Evolutionary conservation across 1,284 basidiomycete genomes (phyloP).

Genomic region (Coniferiporia sulphurascens): DNA sequence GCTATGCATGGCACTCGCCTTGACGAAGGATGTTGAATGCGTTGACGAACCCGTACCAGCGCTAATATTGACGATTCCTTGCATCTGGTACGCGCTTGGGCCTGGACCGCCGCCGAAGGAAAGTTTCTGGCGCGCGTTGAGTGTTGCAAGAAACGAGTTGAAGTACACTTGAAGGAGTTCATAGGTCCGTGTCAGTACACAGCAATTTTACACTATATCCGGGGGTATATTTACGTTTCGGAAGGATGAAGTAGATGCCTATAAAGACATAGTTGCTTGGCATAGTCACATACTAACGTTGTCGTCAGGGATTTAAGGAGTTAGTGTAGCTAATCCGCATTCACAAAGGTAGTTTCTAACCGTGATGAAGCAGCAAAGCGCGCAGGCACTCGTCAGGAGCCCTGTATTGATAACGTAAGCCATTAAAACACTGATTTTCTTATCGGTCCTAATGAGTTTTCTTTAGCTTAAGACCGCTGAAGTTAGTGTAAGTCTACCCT

Average conservation of each 20-base stretch:
- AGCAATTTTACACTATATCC: not conserved
- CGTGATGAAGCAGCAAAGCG: slow-evolving; percentile 8
- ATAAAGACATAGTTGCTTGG: slow-evolving; percentile 23
- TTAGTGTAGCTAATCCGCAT: not conserved
- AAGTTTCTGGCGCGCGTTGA: slow-evolving; percentile 1
- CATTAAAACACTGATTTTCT: slow-evolving; percentile 1
- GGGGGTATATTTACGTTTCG: slow-evolving; percentile 18
- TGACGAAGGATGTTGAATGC: not conserved
- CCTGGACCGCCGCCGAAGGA: not conserved
- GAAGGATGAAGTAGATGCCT: slow-evolving; percentile 22
- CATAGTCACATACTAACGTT: slow-evolving; percentile 20
- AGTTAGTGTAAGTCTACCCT: not conserved
- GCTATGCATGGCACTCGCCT: not conserved
- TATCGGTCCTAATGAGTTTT: not conserved
- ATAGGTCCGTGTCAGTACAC: not conserved
- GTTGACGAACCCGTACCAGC: not conserved
- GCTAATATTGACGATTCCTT: not conserved
- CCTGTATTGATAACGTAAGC: slow-evolving; percentile 6
- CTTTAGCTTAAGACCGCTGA: not conserved
- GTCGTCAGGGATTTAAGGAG: not conserved
- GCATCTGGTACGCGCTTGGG: not conserved
- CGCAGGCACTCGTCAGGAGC: slow-evolving; percentile 2
- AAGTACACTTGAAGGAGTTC: not conserved
- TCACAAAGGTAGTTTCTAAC: not conserved
- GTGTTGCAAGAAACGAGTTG: slow-evolving; percentile 5